Percentiles rank a stretch among this genome's conserved stretches.
These are phyloP conservation scores for Articulospora tetracladia DNA, from an alignment of 495 filamentous ascomycete genomes.

Conservation along the genomic window DNA sequence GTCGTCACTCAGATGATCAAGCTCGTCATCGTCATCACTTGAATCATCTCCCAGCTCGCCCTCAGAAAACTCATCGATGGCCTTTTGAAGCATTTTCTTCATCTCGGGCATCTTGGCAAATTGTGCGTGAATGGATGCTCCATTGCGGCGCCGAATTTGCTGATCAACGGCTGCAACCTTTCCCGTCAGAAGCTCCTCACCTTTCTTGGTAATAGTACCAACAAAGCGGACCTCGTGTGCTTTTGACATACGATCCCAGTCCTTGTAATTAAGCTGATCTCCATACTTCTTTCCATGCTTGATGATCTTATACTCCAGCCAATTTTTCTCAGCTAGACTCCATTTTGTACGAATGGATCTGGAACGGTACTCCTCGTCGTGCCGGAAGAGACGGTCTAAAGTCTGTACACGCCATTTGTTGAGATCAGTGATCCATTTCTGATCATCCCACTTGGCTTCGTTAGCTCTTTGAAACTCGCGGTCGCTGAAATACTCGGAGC, in stretches of 20 bases:
- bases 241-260: not conserved
- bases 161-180: not conserved
- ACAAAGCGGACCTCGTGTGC: not conserved
- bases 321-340: not conserved
- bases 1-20: not conserved
- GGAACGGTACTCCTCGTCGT: not conserved
- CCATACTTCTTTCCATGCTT: not conserved
- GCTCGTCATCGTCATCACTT: not conserved
- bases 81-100: not conserved
- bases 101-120: not conserved
- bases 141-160: not conserved
- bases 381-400: conserved; percentile 2
- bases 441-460: conserved; percentile 4
- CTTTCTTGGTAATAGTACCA: not conserved
- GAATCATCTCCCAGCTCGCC: not conserved
- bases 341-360: not conserved
- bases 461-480: not conserved
- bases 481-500: not conserved
- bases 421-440: not conserved
- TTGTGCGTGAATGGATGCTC: not conserved
- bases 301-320: not conserved
- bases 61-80: not conserved
- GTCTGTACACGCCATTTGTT: conserved; percentile 10
- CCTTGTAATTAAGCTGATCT: not conserved
- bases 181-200: not conserved